Percentiles rank a stretch among this genome's conserved stretches.
phyloP scores from a whole-genome alignment of 1,284 basidiomycete genomes.

The Peniophora sp. region DNA sequence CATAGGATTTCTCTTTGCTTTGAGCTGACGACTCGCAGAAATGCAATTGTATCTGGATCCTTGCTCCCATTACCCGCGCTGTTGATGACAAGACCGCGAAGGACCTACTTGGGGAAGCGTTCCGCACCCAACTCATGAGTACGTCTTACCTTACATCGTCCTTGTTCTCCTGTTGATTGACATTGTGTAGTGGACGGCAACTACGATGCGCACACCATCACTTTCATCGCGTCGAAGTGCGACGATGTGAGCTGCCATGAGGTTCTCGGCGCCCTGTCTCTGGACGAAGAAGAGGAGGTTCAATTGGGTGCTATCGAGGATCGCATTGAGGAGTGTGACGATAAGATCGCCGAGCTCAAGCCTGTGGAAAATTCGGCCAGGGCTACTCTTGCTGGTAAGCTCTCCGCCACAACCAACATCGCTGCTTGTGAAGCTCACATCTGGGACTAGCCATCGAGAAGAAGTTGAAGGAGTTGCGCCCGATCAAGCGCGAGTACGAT shows the following conservation, averaged over 20 bases:
- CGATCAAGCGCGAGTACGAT: conserved; percentile 32
- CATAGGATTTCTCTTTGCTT: not conserved
- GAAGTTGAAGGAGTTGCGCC: conserved; percentile 32
- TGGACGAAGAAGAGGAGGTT: conserved; percentile 45
- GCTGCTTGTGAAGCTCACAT: conserved; percentile 3
- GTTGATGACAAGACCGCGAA: conserved; percentile 53
- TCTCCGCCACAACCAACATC: not conserved
- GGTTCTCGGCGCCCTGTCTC: conserved; percentile 39
- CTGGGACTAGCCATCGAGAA: conserved; percentile 29
- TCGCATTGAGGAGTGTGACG: conserved; percentile 28
- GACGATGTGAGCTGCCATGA: conserved; percentile 59
- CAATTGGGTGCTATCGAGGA: conserved; percentile 34
- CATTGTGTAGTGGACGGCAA: conserved; percentile 20
- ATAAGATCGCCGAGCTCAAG: conserved; percentile 32
- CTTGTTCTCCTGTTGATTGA: conserved; percentile 1
- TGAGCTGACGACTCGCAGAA: conserved; percentile 17
- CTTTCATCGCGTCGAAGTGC: conserved; percentile 57
- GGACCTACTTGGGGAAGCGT: conserved; percentile 53
- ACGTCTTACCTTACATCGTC: conserved; percentile 17
- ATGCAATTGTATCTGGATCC: conserved; percentile 47
- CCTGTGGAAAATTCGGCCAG: conserved; percentile 33
- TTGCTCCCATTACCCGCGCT: conserved; percentile 47
- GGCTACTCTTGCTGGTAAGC: conserved; percentile 31
- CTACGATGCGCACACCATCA: conserved; percentile 49
- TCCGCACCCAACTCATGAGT: conserved; percentile 56